Evolutionary conservation across 108 stramenopile species (phyloP), one percentile per base, ranked within the genome.

Genomic region (Nitzschia inconspicua): DNA sequence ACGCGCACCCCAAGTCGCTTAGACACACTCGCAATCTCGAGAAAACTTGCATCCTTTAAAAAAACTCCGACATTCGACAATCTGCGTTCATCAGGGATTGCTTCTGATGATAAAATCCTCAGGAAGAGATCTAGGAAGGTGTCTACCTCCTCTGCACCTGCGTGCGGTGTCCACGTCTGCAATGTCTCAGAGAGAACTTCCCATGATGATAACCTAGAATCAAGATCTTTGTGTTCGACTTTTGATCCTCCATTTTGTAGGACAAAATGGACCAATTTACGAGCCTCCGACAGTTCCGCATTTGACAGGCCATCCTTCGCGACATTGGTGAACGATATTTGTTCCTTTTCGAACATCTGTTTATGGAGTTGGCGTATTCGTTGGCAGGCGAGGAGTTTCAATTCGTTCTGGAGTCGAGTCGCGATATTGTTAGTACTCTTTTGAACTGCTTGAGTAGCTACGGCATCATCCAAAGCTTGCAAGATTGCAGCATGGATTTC

Each of bases 371-470:
- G 75, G 34, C 69, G 70, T 0, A 76, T 36, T 13, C 71, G 43
- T 30, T 76, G 59, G 20, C 57, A 76, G 10, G 80, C 66, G n/a
- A 81, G 46, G 27, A 80, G 44, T 29, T 68, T 68, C 19, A 80
- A 25, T 16, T 65, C 65, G 36, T 54, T 26, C 18, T n/a, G n/a
- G n/a, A n/a, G n/a, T n/a, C n/a, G n/a, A n/a, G n/a, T n/a, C n/a
- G n/a, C n/a, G n/a, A n/a, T n/a, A n/a, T n/a, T n/a, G n/a, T n/a
- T n/a, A n/a, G n/a, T n/a, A n/a, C n/a, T n/a, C n/a, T n/a, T n/a
- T n/a, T n/a, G n/a, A n/a, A n/a, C n/a, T n/a, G n/a, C n/a, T n/a
- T n/a, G n/a, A 46, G 19, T 23, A 10, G 11, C 13, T 28, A 44
- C 37, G 2, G 52, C 41, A 51, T 61, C 66, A 27, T 49, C 27